Percentiles rank a stretch among this genome's conserved stretches.
These are phyloP conservation scores for Calonectria pseudoreteaudii DNA, from an alignment of 2,329 filamentous ascomycete species.

Conservation along the genomic window DNA sequence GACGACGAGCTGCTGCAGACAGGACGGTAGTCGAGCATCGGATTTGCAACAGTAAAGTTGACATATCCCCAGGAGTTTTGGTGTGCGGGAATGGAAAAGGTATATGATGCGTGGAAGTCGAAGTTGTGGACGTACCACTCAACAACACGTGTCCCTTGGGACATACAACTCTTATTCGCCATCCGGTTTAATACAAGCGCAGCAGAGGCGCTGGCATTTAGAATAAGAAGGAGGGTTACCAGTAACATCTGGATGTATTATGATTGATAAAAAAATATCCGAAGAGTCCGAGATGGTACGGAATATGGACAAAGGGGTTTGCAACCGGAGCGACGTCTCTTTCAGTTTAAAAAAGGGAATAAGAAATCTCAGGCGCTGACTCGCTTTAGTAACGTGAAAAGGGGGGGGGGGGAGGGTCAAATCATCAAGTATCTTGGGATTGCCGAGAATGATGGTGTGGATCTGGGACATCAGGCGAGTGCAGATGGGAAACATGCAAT, in stretches of 20 bases:
- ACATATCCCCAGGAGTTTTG: conserved; percentile 13
- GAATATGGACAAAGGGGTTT: not conserved
- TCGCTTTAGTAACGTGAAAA: not conserved
- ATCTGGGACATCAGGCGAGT: accelerated
- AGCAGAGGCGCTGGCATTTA: not conserved
- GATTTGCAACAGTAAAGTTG: conserved; percentile 14
- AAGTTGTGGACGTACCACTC: conserved; percentile 10
- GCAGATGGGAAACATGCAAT: not conserved
- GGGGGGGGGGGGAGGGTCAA: not conserved
- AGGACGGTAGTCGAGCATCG: conserved; percentile 1
- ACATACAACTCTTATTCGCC: not conserved
- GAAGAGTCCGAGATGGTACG: too few species aligned
- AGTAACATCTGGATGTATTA: not conserved
- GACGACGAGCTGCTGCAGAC: conserved; percentile 10
- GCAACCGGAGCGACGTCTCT: not conserved
- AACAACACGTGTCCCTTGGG: not conserved
- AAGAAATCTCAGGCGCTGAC: not conserved
- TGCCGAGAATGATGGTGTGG: not conserved
- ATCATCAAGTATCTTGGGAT: not conserved
- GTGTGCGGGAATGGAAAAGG: conserved; percentile 6
- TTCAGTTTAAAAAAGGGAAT: not conserved
- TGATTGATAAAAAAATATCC: not conserved
- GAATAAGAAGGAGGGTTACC: not conserved
- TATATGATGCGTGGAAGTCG: conserved; percentile 16
- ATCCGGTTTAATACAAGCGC: not conserved